Base-by-base conservation (phyloP, 192 early-diverging fungal genomes). In the Gryganskiella cystojenkinii region DNA sequence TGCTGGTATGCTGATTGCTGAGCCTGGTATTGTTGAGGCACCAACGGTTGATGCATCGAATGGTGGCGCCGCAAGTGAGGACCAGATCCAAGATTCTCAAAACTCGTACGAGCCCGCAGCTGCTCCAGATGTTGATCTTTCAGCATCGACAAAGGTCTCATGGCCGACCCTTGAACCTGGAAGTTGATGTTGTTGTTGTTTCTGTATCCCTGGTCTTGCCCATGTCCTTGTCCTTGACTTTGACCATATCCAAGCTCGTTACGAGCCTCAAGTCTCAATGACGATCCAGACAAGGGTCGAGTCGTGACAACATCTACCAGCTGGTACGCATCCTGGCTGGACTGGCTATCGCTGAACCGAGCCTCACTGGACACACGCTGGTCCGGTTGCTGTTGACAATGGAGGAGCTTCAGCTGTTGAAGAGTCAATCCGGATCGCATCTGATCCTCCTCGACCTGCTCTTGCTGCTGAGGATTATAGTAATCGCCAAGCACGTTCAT, bases 311-410 rank as follows among this genome's bases (percentile, higher is more conserved):
- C 34, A 20, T 78, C 74, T 0, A 66, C n/a, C 1, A 78, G 56
- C 28, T 78, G 74, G 35, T 64, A 78, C 20, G 65, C 67, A 54
- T 78, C 74, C 30, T 63, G 66, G 37, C 74, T 78, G 19, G 46
- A 33, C 33, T 78, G 66, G 31, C 61, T 61, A 27, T 40, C 34
- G 61, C 74, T 69, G 17, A 64, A 55, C 7, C 60, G 52, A 1
- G 67, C 54, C 22, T 78, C 74, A 3, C 43, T 52, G 6, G 74
- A 69, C 5, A 27, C 40, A n/a, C 61, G 66, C 35, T 58, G 58
- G 27, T 5, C 51, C 60, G 3, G 33, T 54, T 24, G 37, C 49
- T n/a, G 65, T 50, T 15, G 70, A 3, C 56, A 59, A 24, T 78
- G 74, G 35, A 68, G 66, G 24, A 61, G 74, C 47, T 69, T 68